phyloP scores from a whole-genome alignment of 306 rosid species.

The Begonia fuchsioides region DNA sequence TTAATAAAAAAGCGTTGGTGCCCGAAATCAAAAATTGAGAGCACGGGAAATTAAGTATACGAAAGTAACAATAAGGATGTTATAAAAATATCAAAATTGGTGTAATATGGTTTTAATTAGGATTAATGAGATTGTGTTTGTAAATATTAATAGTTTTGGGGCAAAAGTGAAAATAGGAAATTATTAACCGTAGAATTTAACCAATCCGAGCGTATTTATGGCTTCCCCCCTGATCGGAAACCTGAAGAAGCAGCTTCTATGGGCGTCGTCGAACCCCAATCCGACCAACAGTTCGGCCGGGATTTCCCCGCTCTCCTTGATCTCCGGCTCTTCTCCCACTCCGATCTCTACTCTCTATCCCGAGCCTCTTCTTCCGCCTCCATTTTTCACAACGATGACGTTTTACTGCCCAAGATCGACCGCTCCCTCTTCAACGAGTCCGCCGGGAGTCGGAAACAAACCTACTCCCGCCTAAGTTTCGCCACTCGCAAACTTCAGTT shows the following conservation, averaged over 20 bases:
- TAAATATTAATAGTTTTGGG: no score
- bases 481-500: constrained; percentile 36
- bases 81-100: no score
- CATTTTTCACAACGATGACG: constrained; percentile 22
- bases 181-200: no score
- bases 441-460: constrained; percentile 90
- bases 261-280: constrained; percentile 19
- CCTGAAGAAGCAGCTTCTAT: constrained; percentile 26
- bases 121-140: no score
- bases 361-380: constrained; percentile 20
- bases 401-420: constrained; percentile 61
- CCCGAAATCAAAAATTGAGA: no score
- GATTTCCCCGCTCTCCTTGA: constrained; percentile 39
- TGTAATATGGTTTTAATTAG: no score
- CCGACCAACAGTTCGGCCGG: constrained; percentile 10
- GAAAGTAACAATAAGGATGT: no score
- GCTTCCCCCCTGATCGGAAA: no score
- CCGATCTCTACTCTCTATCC: constrained; percentile 60
- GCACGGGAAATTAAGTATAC: no score
- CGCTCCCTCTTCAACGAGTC: constrained; percentile 86
- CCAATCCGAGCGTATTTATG: no score
- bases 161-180: no score
- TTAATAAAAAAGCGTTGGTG: no score
- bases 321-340: constrained; percentile 54
- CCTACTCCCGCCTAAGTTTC: constrained; percentile 69